These are phyloP conservation scores for Marsdenia floribunda DNA, from an alignment of 257 asterid species.

Conservation along the genomic window DNA sequence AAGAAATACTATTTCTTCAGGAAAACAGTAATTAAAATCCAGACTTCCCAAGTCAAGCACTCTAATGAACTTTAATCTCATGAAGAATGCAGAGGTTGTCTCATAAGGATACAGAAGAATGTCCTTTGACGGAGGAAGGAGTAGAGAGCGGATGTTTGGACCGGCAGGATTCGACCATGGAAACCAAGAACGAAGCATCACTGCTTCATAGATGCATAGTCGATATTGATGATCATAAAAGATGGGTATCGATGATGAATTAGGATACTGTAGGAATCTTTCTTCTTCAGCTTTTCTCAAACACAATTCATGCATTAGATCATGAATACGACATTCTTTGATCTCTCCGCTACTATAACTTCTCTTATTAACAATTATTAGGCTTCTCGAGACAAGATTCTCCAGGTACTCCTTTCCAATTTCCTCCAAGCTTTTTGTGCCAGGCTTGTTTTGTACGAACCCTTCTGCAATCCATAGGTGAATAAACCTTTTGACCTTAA, in stretches of 20 bases:
- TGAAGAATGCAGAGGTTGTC: not conserved
- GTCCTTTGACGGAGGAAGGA: not conserved
- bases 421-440: not conserved
- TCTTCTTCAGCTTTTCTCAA: no score
- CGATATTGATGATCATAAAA: no score
- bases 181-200: not conserved
- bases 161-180: not conserved
- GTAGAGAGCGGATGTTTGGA: not conserved
- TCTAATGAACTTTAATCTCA: not conserved
- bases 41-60: not conserved
- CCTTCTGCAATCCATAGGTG: conserved; percentile 18
- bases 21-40: not conserved
- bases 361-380: not conserved
- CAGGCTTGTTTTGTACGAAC: conserved; percentile 5
- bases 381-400: conserved; percentile 3
- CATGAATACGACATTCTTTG: conserved; percentile 12
- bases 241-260: no score
- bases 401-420: conserved; percentile 12
- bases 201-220: not conserved
- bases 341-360: not conserved
- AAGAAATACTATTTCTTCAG: not conserved
- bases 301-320: not conserved
- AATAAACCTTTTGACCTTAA: conserved; percentile 2
- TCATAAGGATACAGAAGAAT: not conserved
- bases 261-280: no score